phyloP scores from a whole-genome alignment of 2,329 filamentous ascomycete species.

The Myrmaecium sp. region DNA sequence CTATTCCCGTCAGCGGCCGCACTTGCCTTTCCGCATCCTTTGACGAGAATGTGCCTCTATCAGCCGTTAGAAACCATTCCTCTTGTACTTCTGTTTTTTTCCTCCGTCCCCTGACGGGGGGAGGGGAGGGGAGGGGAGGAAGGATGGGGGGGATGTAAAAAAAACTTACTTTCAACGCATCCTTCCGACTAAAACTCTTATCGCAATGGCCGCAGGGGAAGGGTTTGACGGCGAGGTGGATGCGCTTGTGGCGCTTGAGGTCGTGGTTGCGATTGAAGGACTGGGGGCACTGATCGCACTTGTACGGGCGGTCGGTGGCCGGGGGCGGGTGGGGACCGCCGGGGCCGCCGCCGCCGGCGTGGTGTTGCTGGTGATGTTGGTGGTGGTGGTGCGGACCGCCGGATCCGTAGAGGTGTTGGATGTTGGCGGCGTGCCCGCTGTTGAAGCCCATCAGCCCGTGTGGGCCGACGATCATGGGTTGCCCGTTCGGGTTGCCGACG shows the following conservation, averaged over 20 bases:
- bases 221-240: conserved; percentile 88
- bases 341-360: conserved; percentile 14
- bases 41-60: conserved; percentile 50
- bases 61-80: conserved; percentile 8
- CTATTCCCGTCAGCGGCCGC: conserved; percentile 15
- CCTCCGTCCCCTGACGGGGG: background rate
- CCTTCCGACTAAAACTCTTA: conserved; percentile 93
- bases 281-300: conserved; percentile 81
- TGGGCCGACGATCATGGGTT: conserved; percentile 53
- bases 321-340: conserved; percentile 30
- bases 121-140: background rate
- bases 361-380: conserved; percentile 27
- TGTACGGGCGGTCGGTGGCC: conserved; percentile 72
- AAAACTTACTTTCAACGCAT: conserved; percentile 74
- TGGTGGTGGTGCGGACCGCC: conserved; percentile 36
- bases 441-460: conserved; percentile 42
- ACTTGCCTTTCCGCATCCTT: conserved; percentile 44
- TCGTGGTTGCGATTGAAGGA: conserved; percentile 96
- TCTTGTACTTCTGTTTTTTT: conserved; percentile 7
- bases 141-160: conserved; percentile 5
- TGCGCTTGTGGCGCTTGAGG: conserved; percentile 85
- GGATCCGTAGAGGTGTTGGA: conserved; percentile 45
- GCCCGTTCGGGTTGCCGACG: conserved; percentile 53
- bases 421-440: conserved; percentile 43
- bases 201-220: conserved; percentile 85